Percentiles rank a stretch among this genome's conserved stretches.
Conservation (phyloP, 1,284 basidiomycete genomes). For the Chondrostereum purpureum region DNA sequence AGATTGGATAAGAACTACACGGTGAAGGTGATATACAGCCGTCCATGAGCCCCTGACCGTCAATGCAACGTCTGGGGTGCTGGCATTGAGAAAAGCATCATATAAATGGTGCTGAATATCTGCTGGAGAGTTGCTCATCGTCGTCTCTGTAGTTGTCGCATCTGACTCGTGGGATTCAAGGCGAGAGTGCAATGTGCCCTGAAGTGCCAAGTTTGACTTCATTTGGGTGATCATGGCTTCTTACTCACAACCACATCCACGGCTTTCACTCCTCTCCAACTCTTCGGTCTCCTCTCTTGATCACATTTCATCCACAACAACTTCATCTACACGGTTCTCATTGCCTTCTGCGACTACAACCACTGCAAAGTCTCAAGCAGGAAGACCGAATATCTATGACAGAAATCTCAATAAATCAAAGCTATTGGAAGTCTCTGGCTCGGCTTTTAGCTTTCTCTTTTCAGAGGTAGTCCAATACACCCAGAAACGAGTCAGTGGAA, state of each 20-base stretch:
- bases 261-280: conserved; percentile 65
- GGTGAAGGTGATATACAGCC: conserved; percentile 73
- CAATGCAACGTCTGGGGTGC: conserved; percentile 73
- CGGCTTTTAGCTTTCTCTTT: conserved; percentile 85
- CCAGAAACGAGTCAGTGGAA: conserved; percentile 89
- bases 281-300: conserved; percentile 59
- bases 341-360: conserved; percentile 52
- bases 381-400: conserved; percentile 75
- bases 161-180: too few relatives aligned
- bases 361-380: conserved; percentile 29
- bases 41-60: conserved; percentile 66
- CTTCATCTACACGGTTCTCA: conserved; percentile 61
- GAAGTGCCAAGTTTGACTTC: too few relatives aligned
- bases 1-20: conserved; percentile 80
- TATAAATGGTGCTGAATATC: conserved; percentile 72
- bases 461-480: conserved; percentile 92
- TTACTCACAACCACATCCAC: conserved; percentile 55
- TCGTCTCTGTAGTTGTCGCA: too few relatives aligned
- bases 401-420: conserved; percentile 80
- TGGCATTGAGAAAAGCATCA: conserved; percentile 60
- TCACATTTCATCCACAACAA: conserved; percentile 55
- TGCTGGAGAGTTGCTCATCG: neutral
- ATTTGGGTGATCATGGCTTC: conserved; percentile 39
- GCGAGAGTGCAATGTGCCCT: too few relatives aligned
- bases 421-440: conserved; percentile 71